Conservation (phyloP, 768 basidiomycete species). For the Multifurca ochricompacta region DNA sequence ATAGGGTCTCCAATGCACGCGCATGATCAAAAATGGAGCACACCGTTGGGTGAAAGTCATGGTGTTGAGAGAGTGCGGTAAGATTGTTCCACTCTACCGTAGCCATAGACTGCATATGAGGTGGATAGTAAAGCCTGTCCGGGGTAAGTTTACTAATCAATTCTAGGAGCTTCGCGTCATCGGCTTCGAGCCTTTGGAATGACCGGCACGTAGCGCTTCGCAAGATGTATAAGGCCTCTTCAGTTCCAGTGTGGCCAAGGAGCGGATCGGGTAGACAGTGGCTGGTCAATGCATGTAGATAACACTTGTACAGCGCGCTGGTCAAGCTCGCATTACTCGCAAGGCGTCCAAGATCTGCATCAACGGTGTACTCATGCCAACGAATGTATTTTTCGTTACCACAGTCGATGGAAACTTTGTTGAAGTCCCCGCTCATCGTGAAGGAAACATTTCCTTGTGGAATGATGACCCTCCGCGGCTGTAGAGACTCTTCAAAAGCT, state of each 20-base stretch:
- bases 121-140: neutral
- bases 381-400: neutral
- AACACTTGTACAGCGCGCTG: constrained; percentile 32
- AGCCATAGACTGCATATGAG: neutral
- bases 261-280: constrained; percentile 38
- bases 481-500: neutral
- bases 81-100: neutral
- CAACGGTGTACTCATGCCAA: constrained; percentile 24
- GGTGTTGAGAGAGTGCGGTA: constrained; percentile 3
- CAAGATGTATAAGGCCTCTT: constrained; percentile 36
- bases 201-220: constrained; percentile 32
- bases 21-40: neutral
- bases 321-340: constrained; percentile 10
- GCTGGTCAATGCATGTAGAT: constrained; percentile 42
- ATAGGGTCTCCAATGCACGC: neutral
- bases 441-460: constrained; percentile 2
- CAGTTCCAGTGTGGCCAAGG: constrained; percentile 36
- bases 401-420: neutral
- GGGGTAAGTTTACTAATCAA: neutral
- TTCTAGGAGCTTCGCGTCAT: neutral
- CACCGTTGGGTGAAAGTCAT: neutral
- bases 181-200: constrained; percentile 29
- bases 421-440: neutral
- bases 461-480: neutral
- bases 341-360: constrained; percentile 12